phyloP scores from a whole-genome alignment of 1,139 yeast genomes.

The Hemisphaericaspora subhashii region DNA sequence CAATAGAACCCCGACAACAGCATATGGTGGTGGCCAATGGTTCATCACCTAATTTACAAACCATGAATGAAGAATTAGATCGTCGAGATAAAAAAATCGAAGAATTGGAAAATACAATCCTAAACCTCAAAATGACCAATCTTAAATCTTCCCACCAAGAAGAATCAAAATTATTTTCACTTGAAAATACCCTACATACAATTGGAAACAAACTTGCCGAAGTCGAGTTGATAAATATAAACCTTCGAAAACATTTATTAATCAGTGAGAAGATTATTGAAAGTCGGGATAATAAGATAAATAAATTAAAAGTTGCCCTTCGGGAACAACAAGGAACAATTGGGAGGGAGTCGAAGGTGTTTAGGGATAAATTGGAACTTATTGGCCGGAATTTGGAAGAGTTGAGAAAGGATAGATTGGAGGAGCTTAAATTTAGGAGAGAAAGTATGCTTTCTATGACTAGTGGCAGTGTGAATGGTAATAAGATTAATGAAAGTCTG shows the following conservation, averaged over 20 bases:
- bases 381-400: constrained; percentile 43
- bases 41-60: background rate
- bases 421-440: background rate
- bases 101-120: constrained; percentile 38
- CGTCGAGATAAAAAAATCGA: constrained; percentile 38
- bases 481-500: too few relatives aligned
- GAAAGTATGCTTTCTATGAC: too few relatives aligned
- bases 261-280: constrained; percentile 61
- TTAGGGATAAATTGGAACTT: constrained; percentile 48
- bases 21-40: background rate
- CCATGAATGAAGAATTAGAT: constrained; percentile 22
- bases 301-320: constrained; percentile 52
- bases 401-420: constrained; percentile 11
- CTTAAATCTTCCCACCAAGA: constrained; percentile 44
- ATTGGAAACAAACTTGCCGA: constrained; percentile 41
- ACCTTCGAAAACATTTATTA: constrained; percentile 45
- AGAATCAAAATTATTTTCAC: constrained; percentile 40
- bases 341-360: constrained; percentile 50
- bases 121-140: constrained; percentile 36
- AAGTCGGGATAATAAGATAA: constrained; percentile 59
- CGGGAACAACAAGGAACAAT: constrained; percentile 52
- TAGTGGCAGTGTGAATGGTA: too few relatives aligned
- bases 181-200: constrained; percentile 40
- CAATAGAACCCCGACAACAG: background rate
- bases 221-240: constrained; percentile 38